Evolutionary conservation across 106 monocot species (phyloP).

Genomic region (Allium fistulosum): DNA sequence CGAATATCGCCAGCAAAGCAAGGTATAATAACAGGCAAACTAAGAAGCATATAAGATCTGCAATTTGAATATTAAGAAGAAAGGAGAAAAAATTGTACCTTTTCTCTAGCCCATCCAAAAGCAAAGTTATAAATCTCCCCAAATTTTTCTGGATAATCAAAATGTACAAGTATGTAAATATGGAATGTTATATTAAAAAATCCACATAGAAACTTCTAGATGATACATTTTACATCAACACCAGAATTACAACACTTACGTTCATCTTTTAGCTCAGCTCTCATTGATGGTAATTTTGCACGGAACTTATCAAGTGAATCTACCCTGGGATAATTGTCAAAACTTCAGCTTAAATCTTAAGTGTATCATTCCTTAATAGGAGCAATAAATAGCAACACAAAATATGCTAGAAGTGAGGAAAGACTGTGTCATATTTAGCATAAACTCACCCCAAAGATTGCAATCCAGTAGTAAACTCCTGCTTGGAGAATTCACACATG

Average conservation of each 20-base stretch:
- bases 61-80: neutral
- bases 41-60: no score
- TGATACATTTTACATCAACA: neutral
- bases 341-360: neutral
- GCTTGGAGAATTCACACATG: slow-evolving; percentile 92
- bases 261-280: slow-evolving; percentile 91
- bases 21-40: no score
- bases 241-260: slow-evolving; percentile 36
- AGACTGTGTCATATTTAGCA: neutral
- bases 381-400: neutral
- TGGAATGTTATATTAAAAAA: neutral
- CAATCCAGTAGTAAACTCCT: slow-evolving; percentile 82
- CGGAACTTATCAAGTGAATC: slow-evolving; percentile 86
- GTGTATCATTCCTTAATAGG: no score
- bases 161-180: no score
- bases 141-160: slow-evolving; percentile 67
- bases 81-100: slow-evolving; percentile 43
- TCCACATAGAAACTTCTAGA: neutral
- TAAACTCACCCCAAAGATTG: slow-evolving; percentile 73
- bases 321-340: slow-evolving; percentile 39
- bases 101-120: slow-evolving; percentile 93
- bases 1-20: no score
- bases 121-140: slow-evolving; percentile 95
- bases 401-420: neutral
- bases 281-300: slow-evolving; percentile 79